Evolutionary conservation across 306 rosid genomes (phyloP).

Genomic region (Inga laurina): DNA sequence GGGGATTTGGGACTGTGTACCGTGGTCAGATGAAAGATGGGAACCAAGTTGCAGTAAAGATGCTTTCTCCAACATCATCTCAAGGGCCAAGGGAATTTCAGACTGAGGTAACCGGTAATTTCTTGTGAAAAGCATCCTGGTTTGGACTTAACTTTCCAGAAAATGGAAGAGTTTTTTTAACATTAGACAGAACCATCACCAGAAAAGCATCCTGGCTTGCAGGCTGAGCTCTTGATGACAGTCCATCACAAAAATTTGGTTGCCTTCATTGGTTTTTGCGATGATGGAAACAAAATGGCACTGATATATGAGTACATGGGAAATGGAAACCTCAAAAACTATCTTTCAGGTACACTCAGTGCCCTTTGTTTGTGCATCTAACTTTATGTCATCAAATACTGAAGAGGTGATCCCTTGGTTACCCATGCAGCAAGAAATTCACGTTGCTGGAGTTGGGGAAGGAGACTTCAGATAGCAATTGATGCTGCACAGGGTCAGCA

Average conservation of each 20-base stretch:
- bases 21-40: constrained; percentile 57
- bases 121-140: background rate
- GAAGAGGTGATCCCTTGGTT: constrained; percentile 28
- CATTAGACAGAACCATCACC: constrained; percentile 20
- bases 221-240: constrained; percentile 69
- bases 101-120: constrained; percentile 56
- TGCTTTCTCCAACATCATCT: constrained; percentile 65
- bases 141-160: constrained; percentile 3
- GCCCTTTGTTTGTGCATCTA: background rate
- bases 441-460: constrained; percentile 57
- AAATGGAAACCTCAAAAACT: constrained; percentile 59
- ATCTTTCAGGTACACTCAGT: constrained; percentile 47
- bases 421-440: constrained; percentile 43
- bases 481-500: constrained; percentile 67
- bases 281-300: constrained; percentile 54
- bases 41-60: constrained; percentile 64
- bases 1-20: constrained; percentile 72
- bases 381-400: constrained; percentile 7
- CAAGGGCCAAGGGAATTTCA: constrained; percentile 76
- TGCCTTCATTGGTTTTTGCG: constrained; percentile 61
- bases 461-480: constrained; percentile 61
- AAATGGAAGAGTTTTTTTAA: constrained; percentile 14
- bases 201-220: constrained; percentile 33
- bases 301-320: constrained; percentile 68
- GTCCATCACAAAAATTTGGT: constrained; percentile 64